Evolutionary conservation across 1,284 basidiomycete species (phyloP), one percentile per base, ranked within the genome.

Genomic region (Ganoderma multipileum): DNA sequence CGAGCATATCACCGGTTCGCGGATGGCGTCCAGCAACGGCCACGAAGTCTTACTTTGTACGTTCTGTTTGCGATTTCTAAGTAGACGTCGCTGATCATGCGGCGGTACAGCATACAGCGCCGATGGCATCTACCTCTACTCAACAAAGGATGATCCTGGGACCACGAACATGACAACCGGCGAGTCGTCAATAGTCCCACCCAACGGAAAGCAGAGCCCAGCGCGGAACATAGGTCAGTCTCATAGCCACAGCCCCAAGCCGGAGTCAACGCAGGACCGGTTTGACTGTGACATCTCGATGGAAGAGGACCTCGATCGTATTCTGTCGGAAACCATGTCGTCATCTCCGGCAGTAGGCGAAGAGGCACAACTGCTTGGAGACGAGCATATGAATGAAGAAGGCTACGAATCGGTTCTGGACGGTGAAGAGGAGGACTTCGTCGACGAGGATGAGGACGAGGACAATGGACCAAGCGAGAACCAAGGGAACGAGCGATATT

Each of bases 41-140:
- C 90, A 95, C 76, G 94, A 97, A 83, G 82, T 89, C 38, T 74
- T 89, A n/a, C 77, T 90, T n/a, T 86, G 88, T 89, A 72, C 69
- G 84, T 12, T 26, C 14, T 28, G 12, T 41, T 57, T 80, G 6
- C 26, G 39, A 42, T 11, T 59, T 30, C 6, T 63, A 30, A 36
- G 36, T 54, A 62, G 7, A 7, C 2, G 59, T 68, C 64, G 14
- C 7, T 63, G 7, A 63, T 68, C 72, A 33, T 73, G 55, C 6
- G 14, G 16, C 14, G 33, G 7, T 59, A 16, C 75, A 94, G 92
- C 94, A 26, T 96, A 93, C 74, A 92, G 90, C 70, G 85, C 85
- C 12, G 94, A 96, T 80, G 92, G 87, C 1, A 89, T 94, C 11
- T 92, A 94, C 71, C 78, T 95, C n/a, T 97, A 91, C 77, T 95